A percentile compares a stretch with the other conserved stretches of the same genome.
Conservation (phyloP, 2,329 filamentous ascomycete genomes). For the Fusarium papillatum region DNA sequence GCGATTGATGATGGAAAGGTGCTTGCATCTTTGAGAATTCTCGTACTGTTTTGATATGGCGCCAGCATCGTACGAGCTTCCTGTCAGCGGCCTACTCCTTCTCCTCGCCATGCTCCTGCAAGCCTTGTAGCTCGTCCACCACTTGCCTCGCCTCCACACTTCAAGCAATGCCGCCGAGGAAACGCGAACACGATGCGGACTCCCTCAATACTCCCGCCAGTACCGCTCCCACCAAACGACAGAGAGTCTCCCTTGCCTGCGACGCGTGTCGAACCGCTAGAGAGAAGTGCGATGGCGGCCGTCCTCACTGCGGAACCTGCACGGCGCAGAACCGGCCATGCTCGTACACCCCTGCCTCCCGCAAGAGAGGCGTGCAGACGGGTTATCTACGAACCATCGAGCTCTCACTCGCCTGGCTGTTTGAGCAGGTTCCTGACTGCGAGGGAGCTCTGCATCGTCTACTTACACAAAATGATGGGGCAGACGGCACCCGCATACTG, state of each 20-base stretch:
- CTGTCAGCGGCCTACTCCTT: slow-evolving; percentile 14
- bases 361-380: slow-evolving; percentile 84
- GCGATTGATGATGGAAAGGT: slow-evolving; percentile 30
- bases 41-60: slow-evolving; percentile 39
- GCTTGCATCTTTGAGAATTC: slow-evolving; percentile 21
- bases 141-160: slow-evolving; percentile 20
- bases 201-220: slow-evolving; percentile 39
- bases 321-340: slow-evolving; percentile 73
- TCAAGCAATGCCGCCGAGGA: slow-evolving; percentile 56
- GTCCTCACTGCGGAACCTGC: slow-evolving; percentile 78
- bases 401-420: slow-evolving; percentile 75
- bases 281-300: slow-evolving; percentile 80
- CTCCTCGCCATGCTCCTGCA: slow-evolving; percentile 40
- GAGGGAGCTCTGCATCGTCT: slow-evolving; percentile 70
- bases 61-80: slow-evolving; percentile 33
- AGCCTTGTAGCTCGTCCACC: slow-evolving; percentile 33
- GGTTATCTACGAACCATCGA: slow-evolving; percentile 84
- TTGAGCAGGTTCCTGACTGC: slow-evolving; percentile 70
- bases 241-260: slow-evolving; percentile 77
- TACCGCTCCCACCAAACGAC: slow-evolving; percentile 62
- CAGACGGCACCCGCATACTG: slow-evolving; percentile 58
- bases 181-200: slow-evolving; percentile 47
- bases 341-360: slow-evolving; percentile 79
- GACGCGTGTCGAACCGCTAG: slow-evolving; percentile 76
- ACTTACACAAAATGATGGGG: slow-evolving; percentile 60